Percentiles rank a stretch among this genome's conserved stretches.
phyloP scores from a whole-genome alignment of 2,329 filamentous ascomycete genomes.

The Fusarium sp. region DNA sequence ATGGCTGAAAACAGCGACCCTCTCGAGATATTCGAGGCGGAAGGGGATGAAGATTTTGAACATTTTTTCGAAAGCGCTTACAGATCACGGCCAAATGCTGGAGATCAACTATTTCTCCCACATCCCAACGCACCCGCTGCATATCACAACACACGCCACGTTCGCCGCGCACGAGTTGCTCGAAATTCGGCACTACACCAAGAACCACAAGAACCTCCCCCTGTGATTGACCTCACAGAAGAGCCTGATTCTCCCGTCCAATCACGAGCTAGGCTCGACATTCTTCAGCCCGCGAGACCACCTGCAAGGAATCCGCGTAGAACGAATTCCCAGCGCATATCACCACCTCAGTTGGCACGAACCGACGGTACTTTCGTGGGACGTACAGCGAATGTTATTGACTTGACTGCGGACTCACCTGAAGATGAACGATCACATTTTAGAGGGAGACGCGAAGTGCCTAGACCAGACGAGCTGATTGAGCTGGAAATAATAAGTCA shows the following conservation, averaged over 20 bases:
- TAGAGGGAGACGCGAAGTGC: slow-evolving; percentile 18
- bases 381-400: slow-evolving; percentile 57
- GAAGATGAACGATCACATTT: slow-evolving; percentile 48
- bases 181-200: slow-evolving; percentile 18
- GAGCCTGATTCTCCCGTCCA: slow-evolving; percentile 61
- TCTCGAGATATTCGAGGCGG: slow-evolving; percentile 36
- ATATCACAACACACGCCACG: slow-evolving; percentile 6
- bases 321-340: slow-evolving; percentile 55
- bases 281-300: slow-evolving; percentile 31
- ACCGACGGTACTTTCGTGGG: slow-evolving; percentile 59
- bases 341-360: slow-evolving; percentile 57
- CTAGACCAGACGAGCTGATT: slow-evolving; percentile 44
- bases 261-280: slow-evolving; percentile 49
- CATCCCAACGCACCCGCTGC: slow-evolving; percentile 25
- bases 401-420: slow-evolving; percentile 63
- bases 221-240: slow-evolving; percentile 63
- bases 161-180: slow-evolving; percentile 13
- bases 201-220: slow-evolving; percentile 30
- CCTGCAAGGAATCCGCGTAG: slow-evolving; percentile 54
- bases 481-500: slow-evolving; percentile 43
- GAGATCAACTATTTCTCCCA: slow-evolving; percentile 32
- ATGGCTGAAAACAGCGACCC: slow-evolving; percentile 35
- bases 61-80: slow-evolving; percentile 20
- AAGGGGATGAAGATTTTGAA: slow-evolving; percentile 37
- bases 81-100: not conserved